A percentile compares a stretch with the other conserved stretches of the same genome.
Evolutionary conservation across 2,329 filamentous ascomycete genomes (phyloP).

Genomic region (Fusarium sp.): DNA sequence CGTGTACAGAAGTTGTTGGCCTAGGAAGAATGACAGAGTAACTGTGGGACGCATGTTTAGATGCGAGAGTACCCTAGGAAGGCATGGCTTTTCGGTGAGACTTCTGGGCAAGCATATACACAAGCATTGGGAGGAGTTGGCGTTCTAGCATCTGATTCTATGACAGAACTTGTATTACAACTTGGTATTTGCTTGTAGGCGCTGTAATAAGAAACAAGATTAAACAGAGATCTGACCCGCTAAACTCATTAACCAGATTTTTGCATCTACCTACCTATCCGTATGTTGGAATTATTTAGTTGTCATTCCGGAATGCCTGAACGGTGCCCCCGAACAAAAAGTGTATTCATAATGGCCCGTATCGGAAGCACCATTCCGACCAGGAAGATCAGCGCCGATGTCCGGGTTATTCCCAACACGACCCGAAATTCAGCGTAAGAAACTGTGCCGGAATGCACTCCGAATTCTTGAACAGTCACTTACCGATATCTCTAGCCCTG

Average conservation of each 20-base stretch:
- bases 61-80: conserved; percentile 29
- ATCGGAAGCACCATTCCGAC: conserved; percentile 34
- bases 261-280: background rate
- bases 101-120: conserved; percentile 25
- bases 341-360: conserved; percentile 14
- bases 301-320: background rate
- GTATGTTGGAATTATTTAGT: too few species aligned
- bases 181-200: conserved; percentile 8
- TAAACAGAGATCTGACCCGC: background rate
- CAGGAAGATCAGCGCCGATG: background rate
- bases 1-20: conserved; percentile 49
- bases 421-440: background rate
- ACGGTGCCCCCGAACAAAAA: conserved; percentile 11
- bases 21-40: conserved; percentile 14
- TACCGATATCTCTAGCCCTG: background rate
- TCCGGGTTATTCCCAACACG: background rate
- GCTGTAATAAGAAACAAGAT: background rate
- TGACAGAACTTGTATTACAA: background rate
- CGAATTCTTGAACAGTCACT: background rate
- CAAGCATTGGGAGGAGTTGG: conserved; percentile 31
- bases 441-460: background rate
- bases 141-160: conserved; percentile 19
- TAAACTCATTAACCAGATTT: background rate
- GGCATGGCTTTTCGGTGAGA: conserved; percentile 6
- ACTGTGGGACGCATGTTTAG: conserved; percentile 4